Evolutionary conservation across 441 rosid genomes (phyloP).

Genomic region (Iberis amara): DNA sequence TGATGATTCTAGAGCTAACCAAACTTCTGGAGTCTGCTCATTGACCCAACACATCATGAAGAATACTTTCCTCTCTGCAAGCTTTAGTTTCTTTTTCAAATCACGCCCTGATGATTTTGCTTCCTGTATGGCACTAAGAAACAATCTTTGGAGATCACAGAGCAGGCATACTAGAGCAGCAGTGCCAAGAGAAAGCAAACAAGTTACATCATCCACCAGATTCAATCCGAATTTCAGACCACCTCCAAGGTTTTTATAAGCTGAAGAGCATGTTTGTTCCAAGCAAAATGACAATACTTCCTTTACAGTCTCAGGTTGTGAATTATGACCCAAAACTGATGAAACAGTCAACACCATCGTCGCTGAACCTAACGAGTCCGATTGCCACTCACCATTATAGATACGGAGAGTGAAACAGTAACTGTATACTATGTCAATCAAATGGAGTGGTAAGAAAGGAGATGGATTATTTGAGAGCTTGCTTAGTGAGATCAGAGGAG

Average conservation of each 20-base stretch:
- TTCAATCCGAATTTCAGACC: constrained; percentile 60
- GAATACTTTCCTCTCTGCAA: constrained; percentile 63
- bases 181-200: constrained; percentile 49
- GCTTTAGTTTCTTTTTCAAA: constrained; percentile 55
- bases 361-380: constrained; percentile 65
- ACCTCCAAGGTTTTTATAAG: constrained; percentile 64
- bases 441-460: constrained; percentile 61
- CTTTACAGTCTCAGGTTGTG: constrained; percentile 53
- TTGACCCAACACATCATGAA: constrained; percentile 89
- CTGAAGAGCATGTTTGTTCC: constrained; percentile 76
- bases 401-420: constrained; percentile 77
- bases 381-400: constrained; percentile 85
- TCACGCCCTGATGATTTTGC: constrained; percentile 42
- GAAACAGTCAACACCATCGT: constrained; percentile 50
- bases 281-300: constrained; percentile 63
- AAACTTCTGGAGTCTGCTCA: constrained; percentile 59
- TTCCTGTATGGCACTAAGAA: constrained; percentile 49
- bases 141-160: constrained; percentile 65
- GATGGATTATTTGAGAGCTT: constrained; percentile 67
- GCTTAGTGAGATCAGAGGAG: constrained; percentile 45
- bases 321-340: constrained; percentile 55
- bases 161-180: constrained; percentile 57
- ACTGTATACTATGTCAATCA: constrained; percentile 60
- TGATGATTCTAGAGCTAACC: constrained; percentile 52
- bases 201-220: constrained; percentile 50